These are phyloP conservation scores for Pistacia integerrima DNA, from an alignment of 345 rosid genomes.

Conservation along the genomic window DNA sequence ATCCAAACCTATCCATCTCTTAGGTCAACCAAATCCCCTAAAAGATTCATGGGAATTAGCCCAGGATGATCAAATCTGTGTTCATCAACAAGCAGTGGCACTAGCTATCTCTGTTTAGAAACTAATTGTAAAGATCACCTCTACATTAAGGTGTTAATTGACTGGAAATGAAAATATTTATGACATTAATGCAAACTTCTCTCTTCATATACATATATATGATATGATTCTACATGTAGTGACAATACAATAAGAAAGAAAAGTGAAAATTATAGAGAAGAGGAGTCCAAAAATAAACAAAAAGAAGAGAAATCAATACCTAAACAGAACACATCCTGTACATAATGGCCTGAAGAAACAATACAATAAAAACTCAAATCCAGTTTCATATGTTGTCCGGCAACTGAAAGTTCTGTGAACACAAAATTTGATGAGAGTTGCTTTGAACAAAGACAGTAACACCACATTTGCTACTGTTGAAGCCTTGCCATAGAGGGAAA, in stretches of 20 bases:
- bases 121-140: background rate
- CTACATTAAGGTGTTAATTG: too few relatives aligned
- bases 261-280: background rate
- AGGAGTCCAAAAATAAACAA: background rate
- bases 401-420: conserved; percentile 65
- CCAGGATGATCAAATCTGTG: background rate
- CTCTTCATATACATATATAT: background rate
- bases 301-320: conserved; percentile 15
- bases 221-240: background rate
- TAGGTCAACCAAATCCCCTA: background rate
- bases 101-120: background rate
- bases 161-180: background rate
- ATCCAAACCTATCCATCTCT: background rate
- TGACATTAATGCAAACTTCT: background rate
- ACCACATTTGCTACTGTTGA: conserved; percentile 69
- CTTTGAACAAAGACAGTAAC: conserved; percentile 65
- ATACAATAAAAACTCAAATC: background rate
- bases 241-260: conserved; percentile 6
- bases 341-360: conserved; percentile 21
- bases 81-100: background rate
- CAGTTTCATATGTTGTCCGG: conserved; percentile 54
- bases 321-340: conserved; percentile 33
- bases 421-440: conserved; percentile 65
- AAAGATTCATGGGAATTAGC: background rate
- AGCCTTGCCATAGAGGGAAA: conserved; percentile 73